Conservation (phyloP, 192 early-diverging fungal species). For the Coemansia sp. region DNA sequence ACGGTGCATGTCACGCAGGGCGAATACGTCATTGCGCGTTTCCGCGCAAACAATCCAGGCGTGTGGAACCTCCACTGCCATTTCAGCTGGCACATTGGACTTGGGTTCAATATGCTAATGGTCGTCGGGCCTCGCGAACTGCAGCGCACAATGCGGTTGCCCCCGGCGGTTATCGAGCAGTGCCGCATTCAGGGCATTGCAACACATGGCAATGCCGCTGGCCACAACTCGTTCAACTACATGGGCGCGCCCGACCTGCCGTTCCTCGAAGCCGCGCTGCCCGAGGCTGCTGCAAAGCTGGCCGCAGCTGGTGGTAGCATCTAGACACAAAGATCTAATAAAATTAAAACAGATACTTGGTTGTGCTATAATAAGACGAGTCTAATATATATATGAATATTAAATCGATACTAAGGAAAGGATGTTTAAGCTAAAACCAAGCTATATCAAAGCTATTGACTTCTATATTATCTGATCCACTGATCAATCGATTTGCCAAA, state of each 20-base stretch:
- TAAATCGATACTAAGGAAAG: no score
- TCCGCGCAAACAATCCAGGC: conserved; percentile 78
- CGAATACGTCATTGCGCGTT: conserved; percentile 67
- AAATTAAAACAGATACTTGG: no score
- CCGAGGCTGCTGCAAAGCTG: not conserved
- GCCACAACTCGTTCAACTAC: conserved; percentile 53
- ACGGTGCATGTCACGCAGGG: conserved; percentile 62
- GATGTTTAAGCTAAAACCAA: no score
- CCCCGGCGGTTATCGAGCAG: conserved; percentile 55
- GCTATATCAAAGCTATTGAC: no score
- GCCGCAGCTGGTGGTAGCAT: not conserved
- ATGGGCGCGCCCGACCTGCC: conserved; percentile 20
- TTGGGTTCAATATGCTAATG: conserved; percentile 67
- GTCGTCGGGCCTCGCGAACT: conserved; percentile 65
- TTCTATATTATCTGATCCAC: no score
- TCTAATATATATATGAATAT: no score
- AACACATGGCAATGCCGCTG: conserved; percentile 70
- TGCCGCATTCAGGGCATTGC: conserved; percentile 60
- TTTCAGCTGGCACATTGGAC: conserved; percentile 58
- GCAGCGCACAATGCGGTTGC: conserved; percentile 14
- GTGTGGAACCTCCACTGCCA: conserved; percentile 85
- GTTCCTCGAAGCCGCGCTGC: conserved; percentile 6
- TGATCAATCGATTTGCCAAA: no score
- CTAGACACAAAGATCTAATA: no score
- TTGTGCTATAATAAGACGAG: no score